These are phyloP conservation scores for Pleurozium schreberi DNA, from an alignment of 225 moss, liverwort and hornwort genomes.

Conservation along the genomic window DNA sequence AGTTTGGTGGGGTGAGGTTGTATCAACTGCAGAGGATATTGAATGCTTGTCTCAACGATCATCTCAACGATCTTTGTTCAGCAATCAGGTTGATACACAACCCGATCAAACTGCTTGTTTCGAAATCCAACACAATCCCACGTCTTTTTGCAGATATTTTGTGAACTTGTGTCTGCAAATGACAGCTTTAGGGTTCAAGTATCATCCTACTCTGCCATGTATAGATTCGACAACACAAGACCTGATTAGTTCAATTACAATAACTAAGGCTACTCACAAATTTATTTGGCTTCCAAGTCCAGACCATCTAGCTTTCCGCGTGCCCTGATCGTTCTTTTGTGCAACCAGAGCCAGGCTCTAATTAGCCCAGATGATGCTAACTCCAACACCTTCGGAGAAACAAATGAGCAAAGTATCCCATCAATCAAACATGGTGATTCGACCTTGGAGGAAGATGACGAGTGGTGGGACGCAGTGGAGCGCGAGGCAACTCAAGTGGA, in stretches of 20 bases:
- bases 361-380: background rate
- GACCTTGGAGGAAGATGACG: constrained; percentile 20
- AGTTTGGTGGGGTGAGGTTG: constrained; percentile 82
- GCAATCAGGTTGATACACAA: constrained; percentile 27
- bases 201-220: background rate
- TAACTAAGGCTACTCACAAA: background rate
- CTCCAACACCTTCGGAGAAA: background rate
- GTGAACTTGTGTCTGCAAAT: background rate
- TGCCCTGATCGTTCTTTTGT: background rate
- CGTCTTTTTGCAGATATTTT: background rate
- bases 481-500: constrained; percentile 22
- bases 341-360: constrained; percentile 2
- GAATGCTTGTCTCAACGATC: constrained; percentile 22
- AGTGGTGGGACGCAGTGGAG: constrained; percentile 38
- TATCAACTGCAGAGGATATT: constrained; percentile 43
- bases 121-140: background rate
- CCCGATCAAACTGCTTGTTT: background rate
- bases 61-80: constrained; percentile 24
- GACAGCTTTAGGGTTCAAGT: background rate
- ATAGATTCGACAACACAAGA: background rate
- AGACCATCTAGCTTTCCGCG: background rate
- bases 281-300: background rate
- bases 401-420: background rate
- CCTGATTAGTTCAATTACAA: background rate
- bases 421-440: background rate